phyloP scores from a whole-genome alignment of 2,329 filamentous ascomycete genomes.

The Fusarium sp. region DNA sequence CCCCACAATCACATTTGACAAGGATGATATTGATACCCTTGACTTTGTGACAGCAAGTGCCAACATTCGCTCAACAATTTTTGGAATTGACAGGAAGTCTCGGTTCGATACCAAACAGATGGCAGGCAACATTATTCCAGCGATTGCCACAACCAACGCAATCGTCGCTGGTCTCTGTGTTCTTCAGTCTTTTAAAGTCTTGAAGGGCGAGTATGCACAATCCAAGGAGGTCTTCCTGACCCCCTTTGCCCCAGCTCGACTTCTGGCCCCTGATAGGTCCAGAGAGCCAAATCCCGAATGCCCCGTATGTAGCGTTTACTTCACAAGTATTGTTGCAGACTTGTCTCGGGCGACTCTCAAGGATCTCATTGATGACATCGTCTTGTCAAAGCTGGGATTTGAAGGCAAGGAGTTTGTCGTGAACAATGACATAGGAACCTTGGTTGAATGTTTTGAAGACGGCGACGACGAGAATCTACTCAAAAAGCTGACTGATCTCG shows the following conservation, averaged over 20 bases:
- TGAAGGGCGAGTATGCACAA: constrained; percentile 75
- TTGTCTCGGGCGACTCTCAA: constrained; percentile 77
- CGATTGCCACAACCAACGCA: constrained; percentile 97
- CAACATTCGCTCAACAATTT: constrained; percentile 89
- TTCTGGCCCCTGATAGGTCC: constrained; percentile 67
- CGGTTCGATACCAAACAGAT: constrained; percentile 99
- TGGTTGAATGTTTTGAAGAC: constrained; percentile 72
- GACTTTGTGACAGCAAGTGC: constrained; percentile 93
- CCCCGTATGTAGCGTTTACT: constrained; percentile 81
- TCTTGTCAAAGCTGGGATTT: constrained; percentile 78
- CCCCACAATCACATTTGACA: constrained; percentile 87
- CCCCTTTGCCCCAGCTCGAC: constrained; percentile 67
- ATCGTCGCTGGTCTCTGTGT: constrained; percentile 95
- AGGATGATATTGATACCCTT: constrained; percentile 93
- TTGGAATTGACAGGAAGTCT: constrained; percentile 86
- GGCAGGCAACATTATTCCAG: constrained; percentile 98
- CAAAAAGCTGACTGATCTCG: constrained; percentile 82
- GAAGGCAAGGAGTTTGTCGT: constrained; percentile 82
- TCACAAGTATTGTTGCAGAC: constrained; percentile 75
- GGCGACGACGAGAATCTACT: constrained; percentile 85
- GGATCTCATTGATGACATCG: constrained; percentile 80
- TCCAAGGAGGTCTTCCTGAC: constrained; percentile 89
- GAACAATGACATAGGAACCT: constrained; percentile 76
- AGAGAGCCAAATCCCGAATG: constrained; percentile 81
- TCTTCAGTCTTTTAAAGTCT: constrained; percentile 89